Conservation (phyloP, 225 moss, liverwort and hornwort genomes). For the Ulota crispa region DNA sequence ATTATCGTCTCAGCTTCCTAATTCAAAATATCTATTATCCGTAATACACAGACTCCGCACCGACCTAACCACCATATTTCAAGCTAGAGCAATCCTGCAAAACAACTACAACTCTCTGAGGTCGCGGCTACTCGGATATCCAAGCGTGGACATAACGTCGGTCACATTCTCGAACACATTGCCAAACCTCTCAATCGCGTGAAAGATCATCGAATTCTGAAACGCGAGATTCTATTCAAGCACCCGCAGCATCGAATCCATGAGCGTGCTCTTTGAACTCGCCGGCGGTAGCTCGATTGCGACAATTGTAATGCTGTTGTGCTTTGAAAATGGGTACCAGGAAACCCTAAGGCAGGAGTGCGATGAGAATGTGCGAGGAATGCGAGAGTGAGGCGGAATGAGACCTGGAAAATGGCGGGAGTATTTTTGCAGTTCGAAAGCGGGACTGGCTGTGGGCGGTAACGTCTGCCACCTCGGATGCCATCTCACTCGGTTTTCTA, state of each 20-base stretch:
- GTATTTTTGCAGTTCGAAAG: conserved; percentile 28
- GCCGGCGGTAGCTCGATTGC: neutral
- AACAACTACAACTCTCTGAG: neutral
- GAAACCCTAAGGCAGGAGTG: neutral
- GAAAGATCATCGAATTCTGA: neutral
- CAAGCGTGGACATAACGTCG: neutral
- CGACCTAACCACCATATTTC: neutral
- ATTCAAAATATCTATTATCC: neutral
- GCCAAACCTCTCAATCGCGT: neutral
- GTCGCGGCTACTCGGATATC: neutral
- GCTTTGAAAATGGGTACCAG: neutral
- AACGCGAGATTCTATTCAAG: neutral
- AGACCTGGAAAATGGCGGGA: conserved; percentile 28
- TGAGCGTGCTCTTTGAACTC: neutral
- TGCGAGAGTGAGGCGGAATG: neutral
- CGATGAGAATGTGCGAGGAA: neutral
- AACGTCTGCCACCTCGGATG: conserved; percentile 29
- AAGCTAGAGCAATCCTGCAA: neutral
- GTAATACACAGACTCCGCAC: neutral
- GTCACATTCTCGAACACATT: neutral
- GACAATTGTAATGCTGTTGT: neutral
- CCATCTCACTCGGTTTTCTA: neutral
- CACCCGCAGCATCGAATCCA: neutral
- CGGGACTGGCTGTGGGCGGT: conserved; percentile 12
- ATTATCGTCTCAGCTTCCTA: neutral